Conservation (phyloP, 495 filamentous ascomycete genomes). For the Aspergillus panamensis region DNA sequence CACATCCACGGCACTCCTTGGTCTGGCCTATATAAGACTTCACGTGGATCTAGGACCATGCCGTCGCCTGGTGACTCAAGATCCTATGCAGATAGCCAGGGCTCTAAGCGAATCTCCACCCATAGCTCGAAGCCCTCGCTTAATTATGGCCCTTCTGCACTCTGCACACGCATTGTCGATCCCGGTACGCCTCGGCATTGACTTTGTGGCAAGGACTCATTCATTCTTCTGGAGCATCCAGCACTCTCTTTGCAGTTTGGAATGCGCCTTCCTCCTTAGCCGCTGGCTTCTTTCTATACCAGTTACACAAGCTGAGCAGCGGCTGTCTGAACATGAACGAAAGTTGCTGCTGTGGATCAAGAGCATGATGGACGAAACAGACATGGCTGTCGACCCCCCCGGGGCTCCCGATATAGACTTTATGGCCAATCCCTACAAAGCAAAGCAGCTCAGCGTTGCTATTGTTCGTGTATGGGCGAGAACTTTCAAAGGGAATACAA, state of each 20-base stretch:
- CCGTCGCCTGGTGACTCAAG: constrained; percentile 46
- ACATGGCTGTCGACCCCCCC: constrained; percentile 57
- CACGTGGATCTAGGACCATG: constrained; percentile 48
- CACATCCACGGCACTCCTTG: constrained; percentile 52
- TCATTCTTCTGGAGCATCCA: constrained; percentile 56
- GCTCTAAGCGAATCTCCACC: constrained; percentile 40
- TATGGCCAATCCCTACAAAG: constrained; percentile 44
- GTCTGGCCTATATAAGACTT: constrained; percentile 51
- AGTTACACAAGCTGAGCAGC: constrained; percentile 41
- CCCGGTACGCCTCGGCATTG: constrained; percentile 50
- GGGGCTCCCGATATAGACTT: constrained; percentile 45
- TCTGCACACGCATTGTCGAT: constrained; percentile 53
- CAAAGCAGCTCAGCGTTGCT: constrained; percentile 46
- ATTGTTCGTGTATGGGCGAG: constrained; percentile 53
- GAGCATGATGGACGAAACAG: constrained; percentile 73
- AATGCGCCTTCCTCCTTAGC: constrained; percentile 52
- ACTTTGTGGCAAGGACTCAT: constrained; percentile 50
- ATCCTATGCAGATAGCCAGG: constrained; percentile 42
- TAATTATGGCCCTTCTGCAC: constrained; percentile 51
- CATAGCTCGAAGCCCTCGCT: constrained; percentile 43
- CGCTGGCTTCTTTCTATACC: constrained; percentile 53
- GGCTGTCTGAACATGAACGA: constrained; percentile 54
- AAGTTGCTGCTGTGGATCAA: constrained; percentile 64
- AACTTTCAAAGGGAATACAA: constrained; percentile 54
- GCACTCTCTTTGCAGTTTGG: constrained; percentile 53